phyloP scores from a whole-genome alignment of 2,329 filamentous ascomycete genomes.

The Stagonosporopsis tanaceti region DNA sequence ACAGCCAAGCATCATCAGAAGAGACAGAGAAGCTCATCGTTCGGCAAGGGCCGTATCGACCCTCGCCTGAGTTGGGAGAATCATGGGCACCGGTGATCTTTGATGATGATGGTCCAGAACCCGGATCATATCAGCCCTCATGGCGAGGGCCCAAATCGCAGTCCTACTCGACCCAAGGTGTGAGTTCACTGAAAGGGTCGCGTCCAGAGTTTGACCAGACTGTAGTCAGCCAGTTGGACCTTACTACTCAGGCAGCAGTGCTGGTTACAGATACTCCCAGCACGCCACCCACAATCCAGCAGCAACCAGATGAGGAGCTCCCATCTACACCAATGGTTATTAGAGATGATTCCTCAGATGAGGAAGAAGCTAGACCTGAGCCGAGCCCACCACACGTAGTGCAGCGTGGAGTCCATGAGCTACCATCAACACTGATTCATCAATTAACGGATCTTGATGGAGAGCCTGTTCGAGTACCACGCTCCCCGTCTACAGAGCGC shows the following conservation, averaged over 20 bases:
- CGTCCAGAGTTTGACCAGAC: neutral
- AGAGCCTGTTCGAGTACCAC: constrained; percentile 32
- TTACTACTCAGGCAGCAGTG: constrained; percentile 1
- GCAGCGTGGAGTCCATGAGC: constrained; percentile 1
- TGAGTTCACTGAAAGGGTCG: neutral
- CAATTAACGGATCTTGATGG: constrained; percentile 30
- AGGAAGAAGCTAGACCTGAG: constrained; percentile 19
- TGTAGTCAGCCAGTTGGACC: constrained; percentile 6
- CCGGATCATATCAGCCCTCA: constrained; percentile 10
- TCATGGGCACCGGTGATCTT: constrained; percentile 16
- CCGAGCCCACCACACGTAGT: constrained; percentile 16
- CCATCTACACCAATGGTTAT: constrained; percentile 39
- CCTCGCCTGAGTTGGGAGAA: constrained; percentile 35
- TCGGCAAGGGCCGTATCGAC: constrained; percentile 2
- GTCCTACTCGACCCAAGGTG: constrained; percentile 13
- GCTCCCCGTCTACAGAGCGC: constrained; percentile 29
- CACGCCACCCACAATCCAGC: constrained; percentile 21
- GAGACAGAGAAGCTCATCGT: constrained; percentile 7
- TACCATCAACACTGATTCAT: constrained; percentile 12
- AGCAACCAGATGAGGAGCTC: constrained; percentile 25
- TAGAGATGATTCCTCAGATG: constrained; percentile 32
- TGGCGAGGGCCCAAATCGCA: constrained; percentile 17
- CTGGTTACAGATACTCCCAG: constrained; percentile 18
- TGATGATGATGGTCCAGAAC: constrained; percentile 11
- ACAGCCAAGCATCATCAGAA: constrained; percentile 17